Base-by-base conservation (phyloP, 306 rosid species). In the Cajanus cajan region DNA sequence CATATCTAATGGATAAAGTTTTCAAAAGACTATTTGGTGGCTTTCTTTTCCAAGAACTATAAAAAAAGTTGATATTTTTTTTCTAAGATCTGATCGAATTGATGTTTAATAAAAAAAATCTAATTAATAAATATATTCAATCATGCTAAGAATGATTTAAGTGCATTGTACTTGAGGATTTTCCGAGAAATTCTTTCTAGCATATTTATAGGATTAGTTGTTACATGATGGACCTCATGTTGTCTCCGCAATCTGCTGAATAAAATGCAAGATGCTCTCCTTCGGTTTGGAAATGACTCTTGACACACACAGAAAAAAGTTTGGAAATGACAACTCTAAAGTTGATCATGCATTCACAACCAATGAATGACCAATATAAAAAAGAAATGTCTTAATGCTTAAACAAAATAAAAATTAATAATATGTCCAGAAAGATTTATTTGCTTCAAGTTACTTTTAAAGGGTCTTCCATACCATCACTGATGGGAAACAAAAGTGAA, bases 301-400 rank as follows among this genome's bases (percentile, higher is more conserved):
- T 59, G 21, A 28, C 24, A 7, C 31, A 28, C 31, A 6, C 0
- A 31, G 31, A 58, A 31, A 28, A 33, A 15, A 1, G 68, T 15
- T 39, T 21, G 55, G 58, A 11, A 59, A 41, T 58, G 70, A 74
- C 70, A 74, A 43, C 44, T 44, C 44, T 41, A 73, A 52, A 73
- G 54, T 14, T 54, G 16, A 55, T 39, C 39, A 25, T 19, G 6
- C 8, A 7, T 25, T 25, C 55, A 2, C 41, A 43, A 59, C 25
- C 14, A 41, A 25, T 0, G 50, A 25, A 22, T 39, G 4, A 57
- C 21, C 4, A 33, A 74, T 5, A 18, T 63, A 21, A 63, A 63
- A 36, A 63, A n/a, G 5, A 62, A 15, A 62, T 34, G 7, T n/a
- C 47, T n/a, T 63, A 36, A 36, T 4, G 25, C 25, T 63, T 16